Evolutionary conservation across 345 rosid genomes (phyloP).

Genomic region (Citrus mangshanensis): DNA sequence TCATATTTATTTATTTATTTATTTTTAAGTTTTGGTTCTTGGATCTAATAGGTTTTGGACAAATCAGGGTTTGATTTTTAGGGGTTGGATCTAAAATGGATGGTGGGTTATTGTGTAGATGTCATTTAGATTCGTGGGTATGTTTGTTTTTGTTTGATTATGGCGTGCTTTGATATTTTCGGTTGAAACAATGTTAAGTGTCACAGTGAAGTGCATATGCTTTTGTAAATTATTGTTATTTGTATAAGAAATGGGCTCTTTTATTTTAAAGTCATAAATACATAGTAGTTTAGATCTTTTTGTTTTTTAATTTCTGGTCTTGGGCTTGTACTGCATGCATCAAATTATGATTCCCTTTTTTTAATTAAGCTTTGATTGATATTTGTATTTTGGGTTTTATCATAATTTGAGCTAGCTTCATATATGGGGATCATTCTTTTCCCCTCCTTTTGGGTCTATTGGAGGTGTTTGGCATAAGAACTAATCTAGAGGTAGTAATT

Average conservation of each 20-base stretch:
- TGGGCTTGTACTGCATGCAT: not conserved
- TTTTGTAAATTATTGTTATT: not conserved
- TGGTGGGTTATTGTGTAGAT: slow-evolving; percentile 36
- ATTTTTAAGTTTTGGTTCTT: not conserved
- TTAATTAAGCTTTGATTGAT: not conserved
- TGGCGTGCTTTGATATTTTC: slow-evolving; percentile 13
- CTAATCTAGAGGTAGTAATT: not conserved
- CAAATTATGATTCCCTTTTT: not conserved
- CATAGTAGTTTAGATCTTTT: slow-evolving; percentile 11
- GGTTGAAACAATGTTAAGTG: not conserved
- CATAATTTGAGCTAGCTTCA: not conserved
- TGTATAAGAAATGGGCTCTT: not conserved
- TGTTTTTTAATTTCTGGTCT: not conserved
- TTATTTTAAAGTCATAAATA: not conserved
- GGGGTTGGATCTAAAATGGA: slow-evolving; percentile 60
- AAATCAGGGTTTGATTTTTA: slow-evolving; percentile 36
- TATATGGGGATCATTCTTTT: not conserved
- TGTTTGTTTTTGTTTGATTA: slow-evolving; percentile 23
- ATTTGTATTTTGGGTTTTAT: not conserved
- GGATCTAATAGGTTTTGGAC: slow-evolving; percentile 41
- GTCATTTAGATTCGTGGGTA: slow-evolving; percentile 26
- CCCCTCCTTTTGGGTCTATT: not conserved
- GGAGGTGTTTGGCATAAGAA: not conserved
- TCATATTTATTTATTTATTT: not conserved
- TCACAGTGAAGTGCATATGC: slow-evolving; percentile 6